Conservation (phyloP, 2,329 filamentous ascomycete genomes). For the Simplicillium sp. region DNA sequence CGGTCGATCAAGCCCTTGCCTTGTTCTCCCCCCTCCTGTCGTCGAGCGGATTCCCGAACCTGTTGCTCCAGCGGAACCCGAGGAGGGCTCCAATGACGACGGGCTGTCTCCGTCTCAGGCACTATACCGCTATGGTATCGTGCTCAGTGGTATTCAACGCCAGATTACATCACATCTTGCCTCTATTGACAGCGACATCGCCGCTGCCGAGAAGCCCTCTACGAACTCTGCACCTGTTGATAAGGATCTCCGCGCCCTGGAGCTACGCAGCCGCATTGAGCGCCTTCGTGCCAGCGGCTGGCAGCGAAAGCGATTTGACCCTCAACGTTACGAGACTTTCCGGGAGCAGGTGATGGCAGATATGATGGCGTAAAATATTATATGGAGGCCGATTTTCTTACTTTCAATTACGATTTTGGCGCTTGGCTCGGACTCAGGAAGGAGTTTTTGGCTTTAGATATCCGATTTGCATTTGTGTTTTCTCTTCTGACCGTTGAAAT, state of each 20-base stretch:
- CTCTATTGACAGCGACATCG: constrained; percentile 31
- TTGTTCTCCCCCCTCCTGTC: constrained; percentile 4
- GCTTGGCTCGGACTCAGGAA: neutral
- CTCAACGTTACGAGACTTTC: constrained; percentile 40
- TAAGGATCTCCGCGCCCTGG: constrained; percentile 27
- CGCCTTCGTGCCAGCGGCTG: constrained; percentile 43
- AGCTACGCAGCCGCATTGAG: constrained; percentile 43
- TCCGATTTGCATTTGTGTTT: too few species aligned
- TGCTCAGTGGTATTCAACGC: constrained; percentile 35
- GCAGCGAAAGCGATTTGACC: constrained; percentile 46
- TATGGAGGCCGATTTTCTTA: neutral
- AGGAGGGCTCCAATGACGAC: neutral
- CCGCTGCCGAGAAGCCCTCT: constrained; percentile 14
- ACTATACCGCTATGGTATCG: constrained; percentile 37
- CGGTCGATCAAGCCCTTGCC: constrained; percentile 2
- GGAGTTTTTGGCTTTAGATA: neutral
- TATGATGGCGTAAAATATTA: constrained; percentile 17
- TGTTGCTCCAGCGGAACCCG: constrained; percentile 1
- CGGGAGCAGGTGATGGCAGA: constrained; percentile 42
- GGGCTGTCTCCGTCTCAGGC: constrained; percentile 24
- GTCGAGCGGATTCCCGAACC: neutral
- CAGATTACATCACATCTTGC: constrained; percentile 40
- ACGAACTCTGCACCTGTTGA: constrained; percentile 11
- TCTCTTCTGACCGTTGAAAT: too few species aligned
- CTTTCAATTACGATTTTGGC: neutral